A percentile compares a stretch with the other conserved stretches of the same genome.
Conservation (phyloP, 2,329 filamentous ascomycete genomes). For the Aspergillus melleus region DNA sequence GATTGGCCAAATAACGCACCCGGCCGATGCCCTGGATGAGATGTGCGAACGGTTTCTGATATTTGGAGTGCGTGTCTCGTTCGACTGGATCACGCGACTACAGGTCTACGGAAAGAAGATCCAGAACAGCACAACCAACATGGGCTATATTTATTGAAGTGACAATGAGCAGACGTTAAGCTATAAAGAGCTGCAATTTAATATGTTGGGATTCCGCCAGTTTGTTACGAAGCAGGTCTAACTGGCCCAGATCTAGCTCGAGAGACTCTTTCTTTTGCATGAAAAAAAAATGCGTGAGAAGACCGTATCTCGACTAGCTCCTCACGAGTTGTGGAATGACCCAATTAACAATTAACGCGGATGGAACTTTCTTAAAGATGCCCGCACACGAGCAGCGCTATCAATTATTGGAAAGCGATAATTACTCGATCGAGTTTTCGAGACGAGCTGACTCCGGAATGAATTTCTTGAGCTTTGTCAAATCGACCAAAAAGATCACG, state of each 20-base stretch:
- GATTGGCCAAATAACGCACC: not conserved
- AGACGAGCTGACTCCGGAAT: not conserved
- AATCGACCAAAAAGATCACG: not conserved
- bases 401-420: not conserved
- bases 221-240: not conserved
- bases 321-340: not conserved
- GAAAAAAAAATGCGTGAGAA: not conserved
- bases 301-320: not conserved
- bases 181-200: slow-evolving; percentile 3
- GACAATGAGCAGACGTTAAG: slow-evolving; percentile 7
- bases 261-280: slow-evolving; percentile 2
- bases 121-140: slow-evolving; percentile 3
- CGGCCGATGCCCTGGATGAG: not conserved
- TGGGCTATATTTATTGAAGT: slow-evolving; percentile 10
- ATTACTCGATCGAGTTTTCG: not conserved
- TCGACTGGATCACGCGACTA: slow-evolving; percentile 3
- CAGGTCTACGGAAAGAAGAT: no score
- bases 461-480: not conserved
- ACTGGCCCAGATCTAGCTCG: not conserved
- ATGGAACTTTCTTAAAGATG: slow-evolving; percentile 3
- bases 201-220: not conserved
- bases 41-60: not conserved
- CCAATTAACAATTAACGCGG: not conserved
- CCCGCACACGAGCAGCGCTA: not conserved
- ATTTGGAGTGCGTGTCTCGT: not conserved